Conservation (phyloP, 805 yeast genomes). For the Ascoidea asiatica region DNA sequence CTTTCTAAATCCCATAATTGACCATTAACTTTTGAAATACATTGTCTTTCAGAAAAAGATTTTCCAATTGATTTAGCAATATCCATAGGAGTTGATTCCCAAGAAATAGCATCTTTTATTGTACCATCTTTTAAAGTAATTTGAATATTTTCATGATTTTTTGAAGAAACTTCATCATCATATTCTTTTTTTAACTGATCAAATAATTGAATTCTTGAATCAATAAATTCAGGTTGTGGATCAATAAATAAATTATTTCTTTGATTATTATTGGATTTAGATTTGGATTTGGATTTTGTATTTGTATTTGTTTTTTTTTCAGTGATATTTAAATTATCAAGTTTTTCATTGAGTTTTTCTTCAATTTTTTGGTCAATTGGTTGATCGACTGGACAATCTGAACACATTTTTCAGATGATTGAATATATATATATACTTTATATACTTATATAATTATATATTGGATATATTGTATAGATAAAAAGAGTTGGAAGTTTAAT, state of each 20-base stretch:
- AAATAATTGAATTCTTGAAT: slow-evolving; percentile 64
- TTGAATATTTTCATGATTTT: slow-evolving; percentile 39
- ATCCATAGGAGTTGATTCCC: slow-evolving; percentile 82
- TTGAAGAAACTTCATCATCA: slow-evolving; percentile 55
- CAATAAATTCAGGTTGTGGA: slow-evolving; percentile 79
- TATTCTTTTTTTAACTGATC: slow-evolving; percentile 68
- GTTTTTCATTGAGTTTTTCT: no score
- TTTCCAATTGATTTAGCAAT: slow-evolving; percentile 78
- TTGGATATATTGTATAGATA: no score
- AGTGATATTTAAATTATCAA: no score
- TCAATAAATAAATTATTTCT: slow-evolving; percentile 27
- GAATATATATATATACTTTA: no score
- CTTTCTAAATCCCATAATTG: slow-evolving; percentile 90
- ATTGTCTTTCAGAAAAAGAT: slow-evolving; percentile 78
- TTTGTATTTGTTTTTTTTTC: not conserved
- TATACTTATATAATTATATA: no score
- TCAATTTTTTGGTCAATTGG: no score
- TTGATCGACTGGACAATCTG: no score
- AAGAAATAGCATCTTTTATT: slow-evolving; percentile 62
- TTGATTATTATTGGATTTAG: not conserved
- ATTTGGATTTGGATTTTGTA: not conserved
- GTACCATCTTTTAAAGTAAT: slow-evolving; percentile 85
- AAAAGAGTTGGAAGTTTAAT: no score
- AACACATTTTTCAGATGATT: no score
- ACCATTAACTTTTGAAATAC: slow-evolving; percentile 85